Base-by-base conservation (phyloP, 2,329 filamentous ascomycete genomes). In the Phoma sp. region DNA sequence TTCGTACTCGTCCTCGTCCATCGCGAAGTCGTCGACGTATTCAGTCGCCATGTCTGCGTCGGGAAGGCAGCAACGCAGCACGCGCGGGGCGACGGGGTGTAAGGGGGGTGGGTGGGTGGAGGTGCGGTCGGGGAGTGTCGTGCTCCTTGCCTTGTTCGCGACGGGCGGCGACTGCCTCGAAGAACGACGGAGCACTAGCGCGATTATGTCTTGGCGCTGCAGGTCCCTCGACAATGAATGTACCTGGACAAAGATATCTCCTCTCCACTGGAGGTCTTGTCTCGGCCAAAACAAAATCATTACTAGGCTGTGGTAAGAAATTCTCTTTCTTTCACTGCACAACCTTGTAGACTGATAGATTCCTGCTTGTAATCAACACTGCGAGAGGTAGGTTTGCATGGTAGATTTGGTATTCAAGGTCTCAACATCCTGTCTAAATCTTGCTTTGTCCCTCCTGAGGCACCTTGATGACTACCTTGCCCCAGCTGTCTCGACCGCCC, bases 391-490 rank as follows among this genome's bases (percentile, higher is more conserved):
- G 12, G 12, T 23, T 7, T 26, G 12, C 10, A 14, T 39, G 3
- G 11, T 30, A 6, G 26, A 42, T 20, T 30, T 15, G 17, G 7
- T 17, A 20, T 12, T 42, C n/a, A 5, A 9, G 14, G 4, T 4
- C 25, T 30, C 26, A 4, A 20, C 3, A 15, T 1, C 10, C 4
- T 5, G 21, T 18, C 33, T 61, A 75, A 7, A 76, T 71, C 64
- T 74, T 76, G 33, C 72, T 75, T 28, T 64, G 64, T 2, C 69
- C 69, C 11, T 74, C 70, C 49, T 92, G 90, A 1, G 89, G 87
- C 34, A 98, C 81, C 76, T 91, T 91, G 17, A 97, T 88, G 1
- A 97, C 91, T 0, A 98, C 93, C 82, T 98, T 98, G 0, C 93
- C 93, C 93, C 93, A 98, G 1, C 92, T 96, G 43, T 89, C 90